Evolutionary conservation across 306 rosid species (phyloP), one percentile per base, ranked within the genome.

Genomic region (Lupinus albus): DNA sequence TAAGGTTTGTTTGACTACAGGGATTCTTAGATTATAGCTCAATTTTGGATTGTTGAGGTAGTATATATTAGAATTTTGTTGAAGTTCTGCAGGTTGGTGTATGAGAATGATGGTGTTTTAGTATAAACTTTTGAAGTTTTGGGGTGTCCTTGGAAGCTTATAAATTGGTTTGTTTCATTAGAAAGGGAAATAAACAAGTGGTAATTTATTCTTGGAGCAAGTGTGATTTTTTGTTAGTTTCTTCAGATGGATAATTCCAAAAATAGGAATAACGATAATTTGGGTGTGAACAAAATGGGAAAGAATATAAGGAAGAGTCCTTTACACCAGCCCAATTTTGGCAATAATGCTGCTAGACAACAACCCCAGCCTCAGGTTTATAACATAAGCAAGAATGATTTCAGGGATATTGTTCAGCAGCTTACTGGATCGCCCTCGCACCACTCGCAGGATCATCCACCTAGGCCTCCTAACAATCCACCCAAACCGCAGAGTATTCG

Each of bases 331-430:
- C 95, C 96, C 13, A 89, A 87, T 81, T 87, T 80, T 21, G 75
- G 71, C 45, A 89, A 76, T 74, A 85, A 79, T 74, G 76, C 86
- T 44, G 61, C 91, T 38, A 81, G 88, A 70, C 98, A 81, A 67
- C 98, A 92, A 45, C 96, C 98, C 58, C 98, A 89, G 71, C 98
- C 98, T 62, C 97, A 87, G 84, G 96, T 92, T 53, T 92, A 89
- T 83, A 89, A 92, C 77, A 92, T 92, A 61, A 89, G 96, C 84
- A 92, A 92, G 86, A 89, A 89, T 32, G 98, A 92, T 48, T 92
- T 92, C 52, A 71, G 98, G 55, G 91, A 87, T 68, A 84, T 92
- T 67, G 98, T 92, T 71, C 98, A 92, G 86, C 86, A 86, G 88
- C 91, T 92, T 44, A 92, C 98, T 58, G 98, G 98, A 49, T 92